Base-by-base conservation (phyloP, 2,329 filamentous ascomycete species). In the Trichoderma oligosporum region DNA sequence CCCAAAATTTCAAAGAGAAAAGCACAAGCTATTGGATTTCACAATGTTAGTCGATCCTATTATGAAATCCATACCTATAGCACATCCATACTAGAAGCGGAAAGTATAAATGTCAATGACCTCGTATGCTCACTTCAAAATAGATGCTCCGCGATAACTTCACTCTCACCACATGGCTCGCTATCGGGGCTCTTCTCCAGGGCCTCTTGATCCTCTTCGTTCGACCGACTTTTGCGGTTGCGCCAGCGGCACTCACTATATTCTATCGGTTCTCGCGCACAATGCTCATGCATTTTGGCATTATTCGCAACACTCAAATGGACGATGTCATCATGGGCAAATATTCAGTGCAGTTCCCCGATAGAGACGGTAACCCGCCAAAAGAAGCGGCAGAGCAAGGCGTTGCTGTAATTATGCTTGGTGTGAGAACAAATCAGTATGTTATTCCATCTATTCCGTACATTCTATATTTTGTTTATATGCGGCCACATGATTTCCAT, bases 71-170 rank as follows among this genome's bases (percentile, higher is more conserved):
- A 49, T 2, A 4, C n/a, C 5, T 33, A 27, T 11, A 22, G 5
- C 14, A 16, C 9, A 7, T 25, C 18, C 9, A 18, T 18, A 29
- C 27, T 29, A 46, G 14, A 12, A 20, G 18, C 18, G 20, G 12
- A 16, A 41, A 18, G 4, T 9, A 41, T 41, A 20, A 24, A 2
- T 5, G 18, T 6, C 12, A 5, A 41, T 41, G 14, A 11, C 7
- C 11, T 14, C 36, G 20, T 11, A 20, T 31, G 24, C 48, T 58
- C 9, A 58, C 41, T 11, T 4, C 1, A 25, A 16, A 11, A 7
- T 14, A 59, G 57, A n/a, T 22, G 9, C 8, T 59, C 16, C 53
- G 57, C 42, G 53, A 57, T 6, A 47, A 45, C 25, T 52, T 59
- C 22, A 41, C 53, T 9, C 31, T 59, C 12, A 39, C 53, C 8